Conservation (phyloP, 805 yeast genomes). For the Naumovozyma baii region DNA sequence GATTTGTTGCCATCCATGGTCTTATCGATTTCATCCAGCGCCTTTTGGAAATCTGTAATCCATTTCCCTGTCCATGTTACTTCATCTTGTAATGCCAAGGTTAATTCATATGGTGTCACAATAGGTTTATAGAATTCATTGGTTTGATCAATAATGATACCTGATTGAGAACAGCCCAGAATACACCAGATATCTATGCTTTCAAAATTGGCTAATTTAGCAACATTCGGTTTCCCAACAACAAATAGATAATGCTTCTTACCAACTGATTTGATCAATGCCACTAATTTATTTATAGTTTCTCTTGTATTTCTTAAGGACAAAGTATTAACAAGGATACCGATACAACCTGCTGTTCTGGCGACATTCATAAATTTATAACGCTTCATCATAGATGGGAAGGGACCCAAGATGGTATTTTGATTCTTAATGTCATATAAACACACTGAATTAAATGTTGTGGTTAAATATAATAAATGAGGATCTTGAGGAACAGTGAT, state of each 20-base stretch:
- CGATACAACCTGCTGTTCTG: conserved; percentile 84
- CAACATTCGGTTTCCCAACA: conserved; percentile 96
- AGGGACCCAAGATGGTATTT: conserved; percentile 44
- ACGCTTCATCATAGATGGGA: conserved; percentile 71
- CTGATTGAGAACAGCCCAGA: conserved; percentile 90
- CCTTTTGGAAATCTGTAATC: conserved; percentile 69
- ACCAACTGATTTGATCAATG: conserved; percentile 60
- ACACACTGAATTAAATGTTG: conserved; percentile 51
- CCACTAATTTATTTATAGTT: conserved; percentile 52
- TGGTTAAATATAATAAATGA: conserved; percentile 60
- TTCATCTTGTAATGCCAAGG: conserved; percentile 66
- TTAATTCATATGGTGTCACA: conserved; percentile 85
- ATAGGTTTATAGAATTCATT: conserved; percentile 85
- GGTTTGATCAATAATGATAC: conserved; percentile 69
- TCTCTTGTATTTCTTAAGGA: conserved; percentile 66
- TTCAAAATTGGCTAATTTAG: conserved; percentile 92
- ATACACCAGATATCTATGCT: conserved; percentile 92
- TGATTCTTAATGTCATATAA: conserved; percentile 37
- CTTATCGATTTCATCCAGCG: conserved; percentile 33
- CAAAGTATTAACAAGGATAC: conserved; percentile 81
- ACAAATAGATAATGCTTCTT: conserved; percentile 91
- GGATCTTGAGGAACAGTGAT: conserved; percentile 71
- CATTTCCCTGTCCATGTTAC: conserved; percentile 89
- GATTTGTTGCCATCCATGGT: conserved; percentile 13
- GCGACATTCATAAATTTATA: conserved; percentile 83